Percentiles rank a stretch among this genome's conserved stretches.
Evolutionary conservation across 2,329 filamentous ascomycete species (phyloP).

Genomic region (Xylaria sp.): DNA sequence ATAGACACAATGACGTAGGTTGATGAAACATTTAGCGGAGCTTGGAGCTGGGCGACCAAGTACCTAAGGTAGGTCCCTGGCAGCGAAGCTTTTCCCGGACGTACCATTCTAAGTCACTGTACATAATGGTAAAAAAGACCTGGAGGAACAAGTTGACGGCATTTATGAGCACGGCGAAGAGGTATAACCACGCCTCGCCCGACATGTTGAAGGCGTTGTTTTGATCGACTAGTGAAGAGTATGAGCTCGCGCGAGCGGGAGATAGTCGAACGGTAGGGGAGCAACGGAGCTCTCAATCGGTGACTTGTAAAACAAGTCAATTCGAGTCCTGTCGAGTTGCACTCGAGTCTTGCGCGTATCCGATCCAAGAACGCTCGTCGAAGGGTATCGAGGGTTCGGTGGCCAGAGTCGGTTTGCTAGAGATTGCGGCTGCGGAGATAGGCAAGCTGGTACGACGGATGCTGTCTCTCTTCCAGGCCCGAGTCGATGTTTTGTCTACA

Average conservation of each 20-base stretch:
- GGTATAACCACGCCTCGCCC: conserved; percentile 97
- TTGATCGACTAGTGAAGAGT: conserved; percentile 1
- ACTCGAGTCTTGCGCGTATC: background rate
- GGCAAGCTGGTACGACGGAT: too few relatives aligned
- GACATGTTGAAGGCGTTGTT: conserved; percentile 66
- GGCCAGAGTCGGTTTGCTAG: background rate
- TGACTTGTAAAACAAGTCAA: background rate
- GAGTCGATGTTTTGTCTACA: background rate
- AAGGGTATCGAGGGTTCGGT: background rate
- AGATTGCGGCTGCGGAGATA: background rate
- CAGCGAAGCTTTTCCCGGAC: conserved; percentile 48
- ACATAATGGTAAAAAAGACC: conserved; percentile 99
- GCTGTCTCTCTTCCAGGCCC: too few relatives aligned
- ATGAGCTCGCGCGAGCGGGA: conserved; percentile 1
- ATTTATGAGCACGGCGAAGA: conserved; percentile 97
- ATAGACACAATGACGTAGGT: conserved; percentile 29
- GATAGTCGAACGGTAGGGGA: background rate
- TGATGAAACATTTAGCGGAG: conserved; percentile 17
- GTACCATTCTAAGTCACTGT: conserved; percentile 98
- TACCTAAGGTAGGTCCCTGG: background rate
- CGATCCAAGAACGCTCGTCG: background rate
- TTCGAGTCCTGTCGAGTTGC: too few relatives aligned
- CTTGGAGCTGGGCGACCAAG: conserved; percentile 1
- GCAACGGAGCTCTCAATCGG: background rate
- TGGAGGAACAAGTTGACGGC: conserved; percentile 99